Conservation (phyloP, 192 early-diverging fungal species). For the Podila epicladia region DNA sequence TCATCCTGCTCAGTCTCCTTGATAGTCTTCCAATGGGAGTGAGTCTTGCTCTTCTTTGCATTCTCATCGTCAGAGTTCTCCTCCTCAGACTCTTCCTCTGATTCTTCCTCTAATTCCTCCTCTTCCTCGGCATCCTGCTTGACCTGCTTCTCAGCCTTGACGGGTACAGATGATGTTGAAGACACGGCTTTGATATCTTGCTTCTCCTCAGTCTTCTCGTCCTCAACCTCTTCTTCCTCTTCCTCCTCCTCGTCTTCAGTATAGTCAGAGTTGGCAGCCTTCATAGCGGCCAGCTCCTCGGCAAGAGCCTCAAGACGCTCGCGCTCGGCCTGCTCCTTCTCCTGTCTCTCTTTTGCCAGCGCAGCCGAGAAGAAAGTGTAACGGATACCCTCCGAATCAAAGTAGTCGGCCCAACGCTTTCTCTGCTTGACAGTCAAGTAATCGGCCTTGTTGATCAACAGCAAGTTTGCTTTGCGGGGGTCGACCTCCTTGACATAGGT, state of each 20-base stretch:
- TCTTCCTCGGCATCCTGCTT: slow-evolving; percentile 39
- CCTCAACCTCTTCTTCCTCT: slow-evolving; percentile 39
- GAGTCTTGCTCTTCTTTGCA: slow-evolving; percentile 45
- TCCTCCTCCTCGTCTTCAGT: slow-evolving; percentile 54
- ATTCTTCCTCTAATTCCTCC: slow-evolving; percentile 30
- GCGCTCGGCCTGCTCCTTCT: slow-evolving; percentile 74
- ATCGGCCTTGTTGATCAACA: slow-evolving; percentile 99
- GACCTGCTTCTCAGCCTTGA: slow-evolving; percentile 28
- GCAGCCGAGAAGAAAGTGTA: slow-evolving; percentile 97
- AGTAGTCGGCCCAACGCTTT: slow-evolving; percentile 90
- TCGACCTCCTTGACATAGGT: slow-evolving; percentile 93
- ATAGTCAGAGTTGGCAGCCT: slow-evolving; percentile 48
- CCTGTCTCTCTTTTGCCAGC: slow-evolving; percentile 78
- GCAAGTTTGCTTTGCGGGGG: slow-evolving; percentile 82
- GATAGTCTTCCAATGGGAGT: slow-evolving; percentile 41
- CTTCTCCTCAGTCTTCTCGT: slow-evolving; percentile 39
- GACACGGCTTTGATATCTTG: slow-evolving; percentile 32
- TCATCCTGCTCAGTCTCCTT: slow-evolving; percentile 60
- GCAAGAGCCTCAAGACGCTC: slow-evolving; percentile 55
- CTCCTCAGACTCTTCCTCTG: slow-evolving; percentile 22
- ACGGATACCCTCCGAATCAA: slow-evolving; percentile 81
- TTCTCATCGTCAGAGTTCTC: slow-evolving; percentile 19
- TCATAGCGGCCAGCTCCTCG: slow-evolving; percentile 42
- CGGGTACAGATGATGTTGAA: slow-evolving; percentile 1
- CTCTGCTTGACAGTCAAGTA: slow-evolving; percentile 91